phyloP scores from a whole-genome alignment of 1,284 basidiomycete genomes.

The Ustanciosporium gigantosporum region DNA sequence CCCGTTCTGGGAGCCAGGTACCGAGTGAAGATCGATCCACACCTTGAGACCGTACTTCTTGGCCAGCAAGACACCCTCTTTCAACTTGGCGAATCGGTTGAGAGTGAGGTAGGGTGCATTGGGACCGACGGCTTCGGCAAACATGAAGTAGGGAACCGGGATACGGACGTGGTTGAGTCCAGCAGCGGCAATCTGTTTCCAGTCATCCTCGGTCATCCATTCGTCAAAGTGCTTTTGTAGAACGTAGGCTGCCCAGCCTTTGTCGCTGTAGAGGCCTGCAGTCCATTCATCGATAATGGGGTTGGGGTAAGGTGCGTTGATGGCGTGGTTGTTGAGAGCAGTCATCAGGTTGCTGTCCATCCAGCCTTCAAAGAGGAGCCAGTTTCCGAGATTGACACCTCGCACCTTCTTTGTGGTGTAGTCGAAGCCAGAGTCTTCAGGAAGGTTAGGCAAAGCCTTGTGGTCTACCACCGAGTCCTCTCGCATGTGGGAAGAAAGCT shows the following conservation, averaged over 20 bases:
- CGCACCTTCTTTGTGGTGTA: conserved; percentile 46
- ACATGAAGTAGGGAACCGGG: conserved; percentile 77
- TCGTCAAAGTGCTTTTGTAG: conserved; percentile 72
- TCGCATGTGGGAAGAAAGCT: conserved; percentile 19
- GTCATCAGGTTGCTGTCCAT: conserved; percentile 64
- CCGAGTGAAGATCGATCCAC: conserved; percentile 72
- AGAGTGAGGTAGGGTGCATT: conserved; percentile 86
- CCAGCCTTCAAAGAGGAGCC: conserved; percentile 56
- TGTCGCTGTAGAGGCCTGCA: conserved; percentile 69
- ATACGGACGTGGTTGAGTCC: conserved; percentile 74
- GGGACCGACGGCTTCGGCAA: conserved; percentile 81
- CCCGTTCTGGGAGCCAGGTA: conserved; percentile 63
- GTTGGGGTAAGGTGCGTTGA: conserved; percentile 45
- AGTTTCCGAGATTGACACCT: conserved; percentile 58
- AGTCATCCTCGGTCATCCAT: conserved; percentile 79
- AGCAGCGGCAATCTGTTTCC: conserved; percentile 66
- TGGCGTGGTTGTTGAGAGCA: conserved; percentile 46
- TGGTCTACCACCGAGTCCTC: conserved; percentile 10
- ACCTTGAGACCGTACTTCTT: conserved; percentile 75
- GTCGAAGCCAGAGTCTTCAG: conserved; percentile 43
- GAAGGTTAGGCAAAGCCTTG: conserved; percentile 23
- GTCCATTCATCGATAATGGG: conserved; percentile 78
- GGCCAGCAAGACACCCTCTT: conserved; percentile 77
- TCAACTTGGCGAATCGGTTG: conserved; percentile 68
- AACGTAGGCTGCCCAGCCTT: conserved; percentile 38